Conservation (phyloP, 371 early-diverging fungal species). For the Mucor piriformis region DNA sequence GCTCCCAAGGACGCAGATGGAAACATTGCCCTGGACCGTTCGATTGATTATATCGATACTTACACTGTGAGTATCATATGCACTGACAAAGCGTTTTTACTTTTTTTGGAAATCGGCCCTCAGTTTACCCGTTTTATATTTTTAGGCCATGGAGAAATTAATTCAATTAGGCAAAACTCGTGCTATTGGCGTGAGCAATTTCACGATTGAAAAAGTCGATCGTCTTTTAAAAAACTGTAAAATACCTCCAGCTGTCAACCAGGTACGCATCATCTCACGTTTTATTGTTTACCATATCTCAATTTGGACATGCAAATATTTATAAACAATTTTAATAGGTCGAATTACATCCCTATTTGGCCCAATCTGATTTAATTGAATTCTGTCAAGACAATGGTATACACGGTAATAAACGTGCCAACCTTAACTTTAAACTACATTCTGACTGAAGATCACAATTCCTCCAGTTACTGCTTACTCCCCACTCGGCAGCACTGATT, state of each 20-base stretch:
- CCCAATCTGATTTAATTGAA: constrained; percentile 70
- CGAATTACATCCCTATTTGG: constrained; percentile 91
- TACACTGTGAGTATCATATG: constrained; percentile 40
- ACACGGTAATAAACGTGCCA: constrained; percentile 21
- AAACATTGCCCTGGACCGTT: constrained; percentile 23
- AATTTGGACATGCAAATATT: neutral
- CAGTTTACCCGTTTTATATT: neutral
- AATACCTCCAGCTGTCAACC: constrained; percentile 67
- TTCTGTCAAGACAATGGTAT: constrained; percentile 49
- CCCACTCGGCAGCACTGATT: constrained; percentile 46
- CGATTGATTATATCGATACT: constrained; percentile 44
- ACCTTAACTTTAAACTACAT: no score
- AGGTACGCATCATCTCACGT: constrained; percentile 43
- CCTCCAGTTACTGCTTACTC: constrained; percentile 45
- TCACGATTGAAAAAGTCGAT: constrained; percentile 53
- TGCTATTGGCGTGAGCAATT: constrained; percentile 71
- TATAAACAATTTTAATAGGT: constrained; percentile 33
- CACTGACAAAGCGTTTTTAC: constrained; percentile 13
- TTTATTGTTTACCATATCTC: neutral
- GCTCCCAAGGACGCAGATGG: constrained; percentile 37
- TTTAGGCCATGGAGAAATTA: constrained; percentile 62
- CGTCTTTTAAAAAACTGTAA: constrained; percentile 50
- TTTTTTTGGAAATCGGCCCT: constrained; percentile 17
- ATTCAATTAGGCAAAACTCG: constrained; percentile 52
- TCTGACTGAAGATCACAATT: no score